Evolutionary conservation across 73 alveolate genomes (phyloP), one percentile per base, ranked within the genome.

Genomic region (Paramecium primaurelia): DNA sequence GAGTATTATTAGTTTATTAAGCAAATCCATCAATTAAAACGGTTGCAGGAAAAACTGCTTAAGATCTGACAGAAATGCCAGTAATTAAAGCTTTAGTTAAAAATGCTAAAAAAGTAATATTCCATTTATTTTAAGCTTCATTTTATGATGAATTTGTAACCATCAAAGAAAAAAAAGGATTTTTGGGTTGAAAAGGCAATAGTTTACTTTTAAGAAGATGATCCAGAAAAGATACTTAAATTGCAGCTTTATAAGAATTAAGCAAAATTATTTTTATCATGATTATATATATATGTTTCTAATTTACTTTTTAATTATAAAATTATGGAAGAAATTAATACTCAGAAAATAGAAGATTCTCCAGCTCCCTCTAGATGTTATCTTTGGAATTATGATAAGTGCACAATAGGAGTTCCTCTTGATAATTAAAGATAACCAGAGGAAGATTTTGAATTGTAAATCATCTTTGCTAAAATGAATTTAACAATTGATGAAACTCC

Each of bases 1-100:
- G 90, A 44, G 90, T 44, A 6, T 47, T 77, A 40, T 11, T 77
- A 1, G 90, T 77, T 14, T 77, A 77, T 47, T 26, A 40, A 18
- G 69, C 90, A 7, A 77, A 77, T 44, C 90, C 90, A 5, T 77
- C 90, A 18, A 77, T 77, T 22, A 77, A 44, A 47, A 77, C 90
- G 16, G 54, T 77, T 37, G 90, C 90, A 22, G 90, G 90, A 11
- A 77, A 77, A 44, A 77, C 60, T 40, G 75, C 90, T 8, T 42
- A 77, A 8, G 90, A 77, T 26, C n/a, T 77, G 22, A 77, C 90
- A 8, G 71, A 47, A 40, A 30, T 47, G 42, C 90, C 90, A 77
- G 90, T 77, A 10, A 77, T 77, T 9, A 44, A 40, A 25, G 90
- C 90, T 22, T 60, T 77, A 18, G 54, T 77, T 6, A 77, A 77